Base-by-base conservation (phyloP, 352 stramenopile genomes). In the Pythium insidiosum region DNA sequence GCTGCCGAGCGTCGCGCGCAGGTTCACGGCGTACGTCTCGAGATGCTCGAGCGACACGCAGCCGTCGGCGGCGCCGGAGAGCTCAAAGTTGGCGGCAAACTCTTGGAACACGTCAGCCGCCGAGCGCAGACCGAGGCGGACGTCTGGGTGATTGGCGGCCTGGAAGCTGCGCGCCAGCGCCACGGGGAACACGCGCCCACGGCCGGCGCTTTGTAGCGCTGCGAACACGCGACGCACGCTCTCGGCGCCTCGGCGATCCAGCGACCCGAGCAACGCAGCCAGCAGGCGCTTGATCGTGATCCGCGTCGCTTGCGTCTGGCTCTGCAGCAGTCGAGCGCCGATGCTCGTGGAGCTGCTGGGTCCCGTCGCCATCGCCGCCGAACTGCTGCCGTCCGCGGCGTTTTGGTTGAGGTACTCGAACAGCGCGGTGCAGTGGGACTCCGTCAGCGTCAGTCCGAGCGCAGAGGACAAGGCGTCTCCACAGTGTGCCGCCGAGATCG, bases 11-110 rank as follows among this genome's bases (percentile, higher is more conserved):
- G 63, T 71, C 33, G 67, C 73, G 35, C 67, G 69, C 43, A 78
- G 52, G 47, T 81, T 68, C 18, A 71, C 53, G 22, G 69, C 81
- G 53, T 79, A 87, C 24, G 40, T 39, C 36, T 86, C 72, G 49
- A 89, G 83, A 53, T 81, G 68, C 43, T 85, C 71, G 34, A 80
- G 64, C 23, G 58, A 24, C 4, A 89, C 55, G 11, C 54, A 43
- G 42, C 70, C 70, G 35, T 80, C 64, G 3, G 55, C 36, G 1
- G 35, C 36, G 5, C 58, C 56, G 5, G 73, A 61, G 33, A 89
- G 42, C 43, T 89, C 76, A 35, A 89, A 72, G 50, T 64, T 81
- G 25, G 60, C 26, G 0, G 76, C 76, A 54, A 89, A 89, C 43
- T 87, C 73, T 42, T 85, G 68, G 50, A 87, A 90, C 4, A 75